These are phyloP conservation scores for Fusarium sp. DNA, from an alignment of 2,329 filamentous ascomycete genomes.

Conservation along the genomic window DNA sequence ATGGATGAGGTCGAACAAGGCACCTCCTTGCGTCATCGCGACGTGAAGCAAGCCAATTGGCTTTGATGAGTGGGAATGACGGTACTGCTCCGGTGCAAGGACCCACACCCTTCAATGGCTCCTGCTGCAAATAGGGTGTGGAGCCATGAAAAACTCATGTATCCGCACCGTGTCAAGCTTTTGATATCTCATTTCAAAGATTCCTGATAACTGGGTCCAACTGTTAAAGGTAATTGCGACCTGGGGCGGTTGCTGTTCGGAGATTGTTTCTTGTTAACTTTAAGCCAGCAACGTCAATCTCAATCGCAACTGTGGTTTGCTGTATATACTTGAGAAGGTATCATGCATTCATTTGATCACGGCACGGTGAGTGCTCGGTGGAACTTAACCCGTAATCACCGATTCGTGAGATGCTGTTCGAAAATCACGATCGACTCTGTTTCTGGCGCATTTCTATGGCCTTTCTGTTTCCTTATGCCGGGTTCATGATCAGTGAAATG, in stretches of 20 bases:
- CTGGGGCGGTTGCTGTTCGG: background rate
- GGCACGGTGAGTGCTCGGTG: slow-evolving; percentile 1
- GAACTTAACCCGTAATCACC: slow-evolving; percentile 1
- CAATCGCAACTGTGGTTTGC: background rate
- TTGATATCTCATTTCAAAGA: slow-evolving; percentile 15
- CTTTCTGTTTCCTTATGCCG: slow-evolving; percentile 22
- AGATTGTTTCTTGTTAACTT: slow-evolving; percentile 12
- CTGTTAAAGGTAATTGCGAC: slow-evolving; percentile 1
- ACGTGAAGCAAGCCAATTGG: slow-evolving; percentile 38
- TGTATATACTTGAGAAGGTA: background rate
- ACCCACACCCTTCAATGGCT: slow-evolving; percentile 30
- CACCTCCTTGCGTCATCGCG: slow-evolving; percentile 45
- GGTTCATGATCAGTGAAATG: slow-evolving; percentile 20
- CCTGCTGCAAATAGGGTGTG: slow-evolving; percentile 35
- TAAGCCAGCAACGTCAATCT: background rate
- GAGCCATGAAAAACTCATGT: slow-evolving; percentile 27
- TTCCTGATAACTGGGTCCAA: slow-evolving; percentile 10
- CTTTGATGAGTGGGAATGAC: slow-evolving; percentile 39
- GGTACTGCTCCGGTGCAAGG: slow-evolving; percentile 27
- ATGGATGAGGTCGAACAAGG: slow-evolving; percentile 30
- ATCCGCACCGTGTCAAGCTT: slow-evolving; percentile 34
- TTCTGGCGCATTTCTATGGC: slow-evolving; percentile 18
- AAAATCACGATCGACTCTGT: slow-evolving; percentile 28
- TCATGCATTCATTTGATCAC: background rate
- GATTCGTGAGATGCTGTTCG: slow-evolving; percentile 16